phyloP scores from a whole-genome alignment of 306 rosid genomes.

The Myrica gale region DNA sequence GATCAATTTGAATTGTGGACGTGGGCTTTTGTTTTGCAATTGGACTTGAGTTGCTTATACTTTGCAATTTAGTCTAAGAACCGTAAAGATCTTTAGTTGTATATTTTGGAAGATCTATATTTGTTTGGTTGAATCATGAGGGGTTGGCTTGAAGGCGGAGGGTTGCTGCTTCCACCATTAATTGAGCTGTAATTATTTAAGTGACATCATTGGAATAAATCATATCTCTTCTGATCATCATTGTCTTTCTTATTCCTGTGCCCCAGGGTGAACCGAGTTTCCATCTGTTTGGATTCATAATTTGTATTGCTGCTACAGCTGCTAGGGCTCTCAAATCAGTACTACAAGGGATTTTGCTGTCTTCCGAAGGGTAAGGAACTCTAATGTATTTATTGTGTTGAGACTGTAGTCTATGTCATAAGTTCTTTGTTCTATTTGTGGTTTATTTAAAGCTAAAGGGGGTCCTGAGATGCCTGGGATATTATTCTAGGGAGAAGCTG shows the following conservation, averaged over 20 bases:
- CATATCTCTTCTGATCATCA: conserved; percentile 25
- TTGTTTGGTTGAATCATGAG: not conserved
- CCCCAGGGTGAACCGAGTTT: conserved; percentile 96
- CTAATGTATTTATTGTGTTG: not conserved
- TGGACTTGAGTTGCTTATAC: not conserved
- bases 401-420: not conserved
- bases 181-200: not conserved
- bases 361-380: conserved; percentile 87
- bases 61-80: not conserved
- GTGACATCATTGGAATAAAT: not conserved
- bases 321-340: conserved; percentile 97
- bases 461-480: conserved; percentile 31
- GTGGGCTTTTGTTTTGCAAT: conserved; percentile 17
- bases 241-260: conserved; percentile 23
- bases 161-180: not conserved
- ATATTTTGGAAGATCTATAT: conserved; percentile 7
- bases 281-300: conserved; percentile 93
- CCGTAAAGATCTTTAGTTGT: not conserved
- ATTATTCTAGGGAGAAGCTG: conserved; percentile 83
- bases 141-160: not conserved
- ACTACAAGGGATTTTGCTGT: conserved; percentile 91
- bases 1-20: not conserved
- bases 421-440: not conserved
- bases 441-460: not conserved
- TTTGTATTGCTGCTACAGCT: conserved; percentile 92